Percentiles rank a stretch among this genome's conserved stretches.
phyloP scores from a whole-genome alignment of 2,329 filamentous ascomycete genomes.

The Calonectria fujianensis region DNA sequence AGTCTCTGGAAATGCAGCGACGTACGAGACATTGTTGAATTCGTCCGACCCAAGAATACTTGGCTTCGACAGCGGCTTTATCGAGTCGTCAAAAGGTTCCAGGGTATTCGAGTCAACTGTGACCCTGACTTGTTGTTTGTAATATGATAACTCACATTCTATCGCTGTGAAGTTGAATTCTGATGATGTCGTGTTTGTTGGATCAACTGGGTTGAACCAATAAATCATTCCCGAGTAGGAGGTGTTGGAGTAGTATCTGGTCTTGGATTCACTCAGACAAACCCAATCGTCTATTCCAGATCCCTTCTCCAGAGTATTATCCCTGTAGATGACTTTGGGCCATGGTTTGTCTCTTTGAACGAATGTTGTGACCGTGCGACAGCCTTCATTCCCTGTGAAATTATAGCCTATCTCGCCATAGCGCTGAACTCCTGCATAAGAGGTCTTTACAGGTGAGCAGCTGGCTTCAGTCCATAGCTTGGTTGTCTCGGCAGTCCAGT shows the following conservation, averaged over 20 bases:
- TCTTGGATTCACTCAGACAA: background rate
- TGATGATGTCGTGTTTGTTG: background rate
- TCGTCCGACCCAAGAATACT: background rate
- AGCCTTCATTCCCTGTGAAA: background rate
- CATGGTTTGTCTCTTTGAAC: too few species aligned
- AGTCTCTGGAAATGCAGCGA: background rate
- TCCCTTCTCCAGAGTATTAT: background rate
- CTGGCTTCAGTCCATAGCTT: slow-evolving; percentile 26
- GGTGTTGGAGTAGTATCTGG: background rate
- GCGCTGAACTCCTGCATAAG: background rate
- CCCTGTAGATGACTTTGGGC: background rate
- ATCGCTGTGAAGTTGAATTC: slow-evolving; percentile 12
- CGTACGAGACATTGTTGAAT: background rate
- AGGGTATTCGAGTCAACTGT: background rate
- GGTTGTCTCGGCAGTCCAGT: slow-evolving; percentile 31
- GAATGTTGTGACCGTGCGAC: background rate
- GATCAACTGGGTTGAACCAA: background rate
- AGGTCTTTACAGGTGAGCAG: background rate
- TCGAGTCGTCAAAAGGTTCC: background rate
- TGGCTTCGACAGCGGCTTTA: background rate
- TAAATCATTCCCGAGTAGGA: background rate
- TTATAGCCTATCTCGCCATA: background rate
- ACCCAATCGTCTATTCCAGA: background rate
- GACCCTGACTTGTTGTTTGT: slow-evolving; percentile 18
- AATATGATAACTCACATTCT: background rate